Evolutionary conservation across 495 filamentous ascomycete species (phyloP).

Genomic region (Lasiosphaeris hirsuta): DNA sequence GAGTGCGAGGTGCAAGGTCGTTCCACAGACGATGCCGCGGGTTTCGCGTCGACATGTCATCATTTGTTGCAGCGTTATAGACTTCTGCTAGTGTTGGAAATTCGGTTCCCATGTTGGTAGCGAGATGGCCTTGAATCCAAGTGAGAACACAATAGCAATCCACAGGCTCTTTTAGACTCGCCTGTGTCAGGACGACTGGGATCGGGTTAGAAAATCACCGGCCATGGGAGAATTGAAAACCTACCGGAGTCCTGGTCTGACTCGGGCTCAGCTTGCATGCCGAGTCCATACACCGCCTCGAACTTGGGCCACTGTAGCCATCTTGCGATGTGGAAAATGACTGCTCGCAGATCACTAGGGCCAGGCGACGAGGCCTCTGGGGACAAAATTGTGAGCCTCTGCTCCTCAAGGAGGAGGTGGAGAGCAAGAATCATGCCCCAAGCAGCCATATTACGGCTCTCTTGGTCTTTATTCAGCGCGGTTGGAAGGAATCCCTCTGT

Average conservation of each 20-base stretch:
- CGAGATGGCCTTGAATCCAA: slow-evolving; percentile 66
- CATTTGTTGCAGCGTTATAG: slow-evolving; percentile 15
- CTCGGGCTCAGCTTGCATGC: slow-evolving; percentile 49
- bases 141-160: slow-evolving; percentile 59
- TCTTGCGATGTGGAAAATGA: slow-evolving; percentile 74
- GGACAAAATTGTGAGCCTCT: slow-evolving; percentile 71
- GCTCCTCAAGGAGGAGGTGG: slow-evolving; percentile 83
- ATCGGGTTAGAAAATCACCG: slow-evolving; percentile 2
- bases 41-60: slow-evolving; percentile 1
- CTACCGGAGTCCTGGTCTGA: slow-evolving; percentile 26
- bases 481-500: slow-evolving; percentile 61
- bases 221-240: neutral
- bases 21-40: slow-evolving; percentile 25
- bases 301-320: slow-evolving; percentile 86
- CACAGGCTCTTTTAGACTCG: slow-evolving; percentile 55
- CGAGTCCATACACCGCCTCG: slow-evolving; percentile 68
- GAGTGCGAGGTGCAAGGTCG: slow-evolving; percentile 53
- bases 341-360: slow-evolving; percentile 55
- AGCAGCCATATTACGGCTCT: slow-evolving; percentile 56
- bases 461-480: slow-evolving; percentile 48
- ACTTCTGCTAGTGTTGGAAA: slow-evolving; percentile 63
- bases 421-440: slow-evolving; percentile 70
- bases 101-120: slow-evolving; percentile 37
- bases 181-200: slow-evolving; percentile 10
- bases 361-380: slow-evolving; percentile 52